Percentiles rank a stretch among this genome's conserved stretches.
Conservation (phyloP, 352 stramenopile species). For the Phytophthora constricta region DNA sequence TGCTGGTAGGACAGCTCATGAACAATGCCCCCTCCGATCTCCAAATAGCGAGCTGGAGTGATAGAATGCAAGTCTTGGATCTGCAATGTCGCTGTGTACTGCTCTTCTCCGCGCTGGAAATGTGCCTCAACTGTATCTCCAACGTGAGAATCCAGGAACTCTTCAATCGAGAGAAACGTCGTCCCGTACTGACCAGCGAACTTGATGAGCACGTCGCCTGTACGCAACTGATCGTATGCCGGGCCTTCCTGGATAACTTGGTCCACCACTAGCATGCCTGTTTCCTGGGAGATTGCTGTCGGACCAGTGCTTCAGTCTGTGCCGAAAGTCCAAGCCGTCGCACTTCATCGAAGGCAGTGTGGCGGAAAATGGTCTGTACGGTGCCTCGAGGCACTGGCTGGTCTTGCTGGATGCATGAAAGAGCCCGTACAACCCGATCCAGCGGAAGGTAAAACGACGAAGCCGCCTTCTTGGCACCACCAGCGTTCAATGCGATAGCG, state of each 20-base stretch:
- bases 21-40: constrained; percentile 87
- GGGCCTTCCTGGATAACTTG: constrained; percentile 87
- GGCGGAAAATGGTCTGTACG: constrained; percentile 88
- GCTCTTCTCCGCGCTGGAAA: constrained; percentile 77
- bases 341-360: constrained; percentile 92
- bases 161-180: constrained; percentile 87
- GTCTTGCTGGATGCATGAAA: constrained; percentile 67
- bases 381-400: constrained; percentile 75
- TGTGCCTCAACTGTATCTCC: constrained; percentile 67
- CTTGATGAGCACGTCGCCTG: constrained; percentile 88
- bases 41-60: constrained; percentile 83
- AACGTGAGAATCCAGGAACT: constrained; percentile 76
- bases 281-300: constrained; percentile 81
- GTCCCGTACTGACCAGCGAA: constrained; percentile 80
- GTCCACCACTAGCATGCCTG: constrained; percentile 90
- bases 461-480: constrained; percentile 86
- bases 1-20: constrained; percentile 91
- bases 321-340: constrained; percentile 73
- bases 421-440: constrained; percentile 83
- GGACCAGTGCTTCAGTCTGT: constrained; percentile 75
- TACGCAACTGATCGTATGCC: constrained; percentile 73
- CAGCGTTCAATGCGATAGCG: constrained; percentile 92
- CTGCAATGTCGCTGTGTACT: constrained; percentile 47
- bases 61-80: constrained; percentile 86
- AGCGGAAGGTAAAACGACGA: constrained; percentile 93